phyloP scores from a whole-genome alignment of 2,329 filamentous ascomycete species.

The Penicillium sclerotiorum region DNA sequence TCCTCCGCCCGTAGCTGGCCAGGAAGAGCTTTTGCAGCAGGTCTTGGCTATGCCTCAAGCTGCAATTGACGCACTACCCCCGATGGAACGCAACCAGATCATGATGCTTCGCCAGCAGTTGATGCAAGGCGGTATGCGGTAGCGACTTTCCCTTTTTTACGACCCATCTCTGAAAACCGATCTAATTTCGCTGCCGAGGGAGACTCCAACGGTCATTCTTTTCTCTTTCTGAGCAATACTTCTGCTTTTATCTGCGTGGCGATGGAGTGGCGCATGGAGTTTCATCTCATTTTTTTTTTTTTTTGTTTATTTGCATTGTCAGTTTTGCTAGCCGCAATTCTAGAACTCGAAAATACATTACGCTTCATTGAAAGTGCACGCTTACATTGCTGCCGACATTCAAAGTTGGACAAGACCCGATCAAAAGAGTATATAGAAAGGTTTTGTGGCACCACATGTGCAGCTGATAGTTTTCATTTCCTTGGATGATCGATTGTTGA shows the following conservation, averaged over 20 bases:
- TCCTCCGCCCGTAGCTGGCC: conserved; percentile 50
- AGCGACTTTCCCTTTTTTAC: no score
- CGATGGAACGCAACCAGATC: conserved; percentile 76
- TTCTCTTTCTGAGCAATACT: background rate
- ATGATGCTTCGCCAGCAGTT: conserved; percentile 72
- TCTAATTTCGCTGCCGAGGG: background rate
- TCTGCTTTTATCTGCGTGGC: background rate
- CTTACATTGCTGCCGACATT: no score
- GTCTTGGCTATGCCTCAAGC: conserved; percentile 79
- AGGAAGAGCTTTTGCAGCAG: conserved; percentile 75
- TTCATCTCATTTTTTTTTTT: background rate
- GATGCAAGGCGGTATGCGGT: conserved; percentile 45
- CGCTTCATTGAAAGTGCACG: background rate
- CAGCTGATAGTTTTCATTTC: no score
- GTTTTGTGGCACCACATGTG: no score
- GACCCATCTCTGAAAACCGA: background rate
- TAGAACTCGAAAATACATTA: background rate
- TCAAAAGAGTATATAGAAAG: no score
- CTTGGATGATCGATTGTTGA: no score
- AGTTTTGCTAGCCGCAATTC: conserved; percentile 3
- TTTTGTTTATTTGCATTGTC: background rate
- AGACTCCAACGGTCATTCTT: background rate
- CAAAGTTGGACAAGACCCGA: no score
- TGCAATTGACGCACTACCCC: conserved; percentile 76
- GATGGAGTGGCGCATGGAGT: conserved; percentile 10